Conservation (phyloP, 352 stramenopile species). For the Pythium brachiatum region DNA sequence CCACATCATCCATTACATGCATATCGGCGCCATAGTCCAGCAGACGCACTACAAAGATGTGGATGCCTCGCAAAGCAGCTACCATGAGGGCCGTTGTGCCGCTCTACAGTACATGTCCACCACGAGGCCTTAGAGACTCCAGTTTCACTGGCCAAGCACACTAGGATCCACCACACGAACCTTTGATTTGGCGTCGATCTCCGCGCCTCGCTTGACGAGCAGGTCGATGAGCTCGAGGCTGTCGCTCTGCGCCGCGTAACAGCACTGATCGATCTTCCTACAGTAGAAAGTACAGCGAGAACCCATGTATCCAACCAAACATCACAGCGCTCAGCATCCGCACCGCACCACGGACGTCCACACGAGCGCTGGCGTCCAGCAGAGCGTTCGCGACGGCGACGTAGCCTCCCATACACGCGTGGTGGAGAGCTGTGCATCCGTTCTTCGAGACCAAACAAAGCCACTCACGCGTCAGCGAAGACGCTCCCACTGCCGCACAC, state of each 20-base stretch:
- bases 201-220: neutral
- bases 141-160: no score
- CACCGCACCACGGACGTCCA: neutral
- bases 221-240: neutral
- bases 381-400: neutral
- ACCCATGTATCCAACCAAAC: neutral
- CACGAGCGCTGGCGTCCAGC: neutral
- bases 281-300: neutral
- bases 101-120: neutral
- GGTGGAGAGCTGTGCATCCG: neutral
- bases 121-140: neutral
- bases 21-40: neutral
- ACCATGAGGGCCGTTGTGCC: neutral
- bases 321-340: no score
- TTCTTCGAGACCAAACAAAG: neutral
- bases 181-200: neutral
- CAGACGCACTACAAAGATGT: neutral
- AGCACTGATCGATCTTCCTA: neutral
- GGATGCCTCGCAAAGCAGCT: neutral
- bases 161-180: neutral
- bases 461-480: neutral
- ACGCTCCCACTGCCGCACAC: neutral
- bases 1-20: neutral
- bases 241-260: neutral
- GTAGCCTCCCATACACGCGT: neutral